These are phyloP conservation scores for Groenewaldozyma salmanticensis DNA, from an alignment of 805 yeast species.

Conservation along the genomic window DNA sequence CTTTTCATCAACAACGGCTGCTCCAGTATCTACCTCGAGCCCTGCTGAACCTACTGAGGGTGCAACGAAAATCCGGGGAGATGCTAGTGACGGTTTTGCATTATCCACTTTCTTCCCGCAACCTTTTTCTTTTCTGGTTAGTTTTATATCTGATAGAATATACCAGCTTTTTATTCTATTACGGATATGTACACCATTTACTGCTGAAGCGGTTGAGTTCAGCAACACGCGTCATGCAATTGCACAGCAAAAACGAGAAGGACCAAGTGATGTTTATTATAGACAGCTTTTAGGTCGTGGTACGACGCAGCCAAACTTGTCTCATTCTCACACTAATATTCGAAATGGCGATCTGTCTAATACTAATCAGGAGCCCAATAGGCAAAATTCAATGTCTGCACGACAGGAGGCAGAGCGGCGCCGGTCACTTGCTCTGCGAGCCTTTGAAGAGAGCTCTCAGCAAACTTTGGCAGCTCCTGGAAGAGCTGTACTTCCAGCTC, in stretches of 20 bases:
- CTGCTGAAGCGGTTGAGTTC: constrained; percentile 59
- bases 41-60: constrained; percentile 4
- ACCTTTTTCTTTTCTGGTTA: constrained; percentile 40
- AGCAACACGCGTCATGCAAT: constrained; percentile 45
- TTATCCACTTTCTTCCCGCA: constrained; percentile 79
- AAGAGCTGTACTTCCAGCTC: constrained; percentile 12
- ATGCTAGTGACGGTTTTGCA: constrained; percentile 83
- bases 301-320: no score
- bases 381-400: constrained; percentile 8
- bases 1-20: constrained; percentile 3
- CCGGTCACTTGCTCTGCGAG: constrained; percentile 26
- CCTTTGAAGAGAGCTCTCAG: constrained; percentile 19
- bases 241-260: constrained; percentile 59
- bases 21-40: constrained; percentile 4
- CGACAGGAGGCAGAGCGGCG: constrained; percentile 29
- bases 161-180: constrained; percentile 34
- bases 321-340: no score
- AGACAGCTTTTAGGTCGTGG: no score
- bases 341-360: no score
- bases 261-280: constrained; percentile 93
- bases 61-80: constrained; percentile 47
- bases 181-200: constrained; percentile 51
- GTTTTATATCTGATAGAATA: constrained; percentile 38
- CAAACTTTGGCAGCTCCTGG: constrained; percentile 8
- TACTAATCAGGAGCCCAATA: no score